Conservation (phyloP, 805 yeast genomes). For the Suhomyces sp. region DNA sequence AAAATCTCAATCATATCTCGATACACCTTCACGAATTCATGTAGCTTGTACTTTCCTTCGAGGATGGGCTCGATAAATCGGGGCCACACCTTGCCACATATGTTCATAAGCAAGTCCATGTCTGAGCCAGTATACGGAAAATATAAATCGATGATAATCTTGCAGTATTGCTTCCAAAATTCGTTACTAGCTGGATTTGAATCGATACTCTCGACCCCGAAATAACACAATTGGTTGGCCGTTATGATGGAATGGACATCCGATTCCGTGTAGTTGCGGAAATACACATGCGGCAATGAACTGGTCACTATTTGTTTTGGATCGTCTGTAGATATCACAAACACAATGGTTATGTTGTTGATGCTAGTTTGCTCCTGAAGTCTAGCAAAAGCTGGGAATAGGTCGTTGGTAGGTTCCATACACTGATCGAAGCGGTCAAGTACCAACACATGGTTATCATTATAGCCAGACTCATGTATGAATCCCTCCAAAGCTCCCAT, state of each 20-base stretch:
- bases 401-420: constrained; percentile 40
- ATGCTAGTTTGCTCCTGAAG: constrained; percentile 42
- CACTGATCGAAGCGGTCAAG: constrained; percentile 49
- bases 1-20: constrained; percentile 28
- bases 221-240: constrained; percentile 22
- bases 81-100: constrained; percentile 34
- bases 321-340: constrained; percentile 40
- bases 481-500: constrained; percentile 41
- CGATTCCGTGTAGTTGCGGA: constrained; percentile 34
- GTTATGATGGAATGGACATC: constrained; percentile 39
- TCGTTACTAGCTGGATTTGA: constrained; percentile 12
- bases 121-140: constrained; percentile 45
- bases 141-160: constrained; percentile 45
- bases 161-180: constrained; percentile 44
- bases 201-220: constrained; percentile 17
- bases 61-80: constrained; percentile 26
- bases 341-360: constrained; percentile 34
- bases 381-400: constrained; percentile 38
- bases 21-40: constrained; percentile 35
- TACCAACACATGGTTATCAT: constrained; percentile 41
- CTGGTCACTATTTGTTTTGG: constrained; percentile 36
- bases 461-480: constrained; percentile 25
- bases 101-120: constrained; percentile 33
- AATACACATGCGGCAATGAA: constrained; percentile 40
- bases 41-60: constrained; percentile 16